Conservation (phyloP, 345 rosid species). For the Erysimum cheiranthoides region DNA sequence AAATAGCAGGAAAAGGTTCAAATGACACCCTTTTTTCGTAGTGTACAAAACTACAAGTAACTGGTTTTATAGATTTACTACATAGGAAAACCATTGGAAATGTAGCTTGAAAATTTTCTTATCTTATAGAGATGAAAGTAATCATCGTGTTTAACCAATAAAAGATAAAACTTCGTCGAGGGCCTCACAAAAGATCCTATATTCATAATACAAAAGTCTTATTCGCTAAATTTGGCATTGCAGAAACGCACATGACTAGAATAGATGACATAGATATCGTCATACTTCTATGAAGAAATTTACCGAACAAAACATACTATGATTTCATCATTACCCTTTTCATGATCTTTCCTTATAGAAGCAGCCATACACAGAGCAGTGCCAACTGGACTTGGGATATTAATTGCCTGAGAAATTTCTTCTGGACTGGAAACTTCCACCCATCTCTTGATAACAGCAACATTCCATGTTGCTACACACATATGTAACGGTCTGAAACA, state of each 20-base stretch:
- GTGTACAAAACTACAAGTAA: constrained; percentile 19
- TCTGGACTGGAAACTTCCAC: constrained; percentile 74
- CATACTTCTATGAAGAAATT: constrained; percentile 5
- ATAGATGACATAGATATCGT: neutral
- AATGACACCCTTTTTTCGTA: constrained; percentile 11
- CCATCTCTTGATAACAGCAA: constrained; percentile 93
- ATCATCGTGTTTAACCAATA: constrained; percentile 20
- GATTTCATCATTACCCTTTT: constrained; percentile 67
- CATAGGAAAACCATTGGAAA: constrained; percentile 14
- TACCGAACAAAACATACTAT: constrained; percentile 8
- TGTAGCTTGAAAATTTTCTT: neutral
- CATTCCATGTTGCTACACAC: constrained; percentile 88
- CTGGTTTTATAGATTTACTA: constrained; percentile 10
- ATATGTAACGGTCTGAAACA: constrained; percentile 86
- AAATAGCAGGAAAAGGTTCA: constrained; percentile 15
- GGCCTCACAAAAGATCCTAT: constrained; percentile 15
- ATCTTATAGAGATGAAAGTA: constrained; percentile 4
- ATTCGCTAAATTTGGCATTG: constrained; percentile 4
- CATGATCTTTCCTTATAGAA: constrained; percentile 87
- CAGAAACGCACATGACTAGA: constrained; percentile 10
- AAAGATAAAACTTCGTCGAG: constrained; percentile 10
- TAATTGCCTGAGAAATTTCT: constrained; percentile 76
- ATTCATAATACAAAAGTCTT: constrained; percentile 2
- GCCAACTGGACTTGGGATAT: constrained; percentile 80
- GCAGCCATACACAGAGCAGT: constrained; percentile 97